phyloP scores from a whole-genome alignment of 306 rosid species.

The Calophaca sinica region DNA sequence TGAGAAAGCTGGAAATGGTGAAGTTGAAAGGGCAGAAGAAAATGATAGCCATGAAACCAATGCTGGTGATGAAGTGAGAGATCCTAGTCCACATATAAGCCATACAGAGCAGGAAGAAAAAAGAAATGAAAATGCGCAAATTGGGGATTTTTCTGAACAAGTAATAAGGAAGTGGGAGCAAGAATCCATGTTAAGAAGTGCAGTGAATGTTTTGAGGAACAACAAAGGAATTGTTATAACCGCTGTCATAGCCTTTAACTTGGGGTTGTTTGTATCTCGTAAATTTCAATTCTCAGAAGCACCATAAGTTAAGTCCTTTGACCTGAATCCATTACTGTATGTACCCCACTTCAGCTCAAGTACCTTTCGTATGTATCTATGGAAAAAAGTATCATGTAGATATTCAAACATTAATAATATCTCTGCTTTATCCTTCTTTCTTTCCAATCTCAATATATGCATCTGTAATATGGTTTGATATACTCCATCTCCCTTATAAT shows the following conservation, averaged over 20 bases:
- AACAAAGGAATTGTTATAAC: constrained; percentile 64
- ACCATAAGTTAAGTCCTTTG: constrained; percentile 32
- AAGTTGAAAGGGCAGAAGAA: constrained; percentile 42
- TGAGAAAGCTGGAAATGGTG: constrained; percentile 21
- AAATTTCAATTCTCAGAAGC: constrained; percentile 45
- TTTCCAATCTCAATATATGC: constrained; percentile 30
- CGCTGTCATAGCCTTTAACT: constrained; percentile 67
- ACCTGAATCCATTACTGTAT: constrained; percentile 9
- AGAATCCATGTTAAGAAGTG: constrained; percentile 49
- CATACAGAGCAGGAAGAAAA: constrained; percentile 31
- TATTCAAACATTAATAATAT: constrained; percentile 29
- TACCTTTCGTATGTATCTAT: background rate
- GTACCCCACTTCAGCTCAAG: constrained; percentile 24
- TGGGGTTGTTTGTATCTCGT: constrained; percentile 58
- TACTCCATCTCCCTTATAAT: background rate
- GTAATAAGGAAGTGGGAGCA: constrained; percentile 52
- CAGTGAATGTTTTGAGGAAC: constrained; percentile 45
- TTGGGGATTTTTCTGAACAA: constrained; percentile 42
- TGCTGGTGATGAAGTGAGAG: background rate
- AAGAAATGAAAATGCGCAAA: constrained; percentile 26
- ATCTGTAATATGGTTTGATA: constrained; percentile 24
- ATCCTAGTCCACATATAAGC: constrained; percentile 23
- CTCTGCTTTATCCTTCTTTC: constrained; percentile 14
- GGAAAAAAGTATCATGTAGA: constrained; percentile 37
- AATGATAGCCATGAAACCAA: constrained; percentile 9